phyloP scores from a whole-genome alignment of 1,139 yeast genomes.

The Saccharomyces hybrid region DNA sequence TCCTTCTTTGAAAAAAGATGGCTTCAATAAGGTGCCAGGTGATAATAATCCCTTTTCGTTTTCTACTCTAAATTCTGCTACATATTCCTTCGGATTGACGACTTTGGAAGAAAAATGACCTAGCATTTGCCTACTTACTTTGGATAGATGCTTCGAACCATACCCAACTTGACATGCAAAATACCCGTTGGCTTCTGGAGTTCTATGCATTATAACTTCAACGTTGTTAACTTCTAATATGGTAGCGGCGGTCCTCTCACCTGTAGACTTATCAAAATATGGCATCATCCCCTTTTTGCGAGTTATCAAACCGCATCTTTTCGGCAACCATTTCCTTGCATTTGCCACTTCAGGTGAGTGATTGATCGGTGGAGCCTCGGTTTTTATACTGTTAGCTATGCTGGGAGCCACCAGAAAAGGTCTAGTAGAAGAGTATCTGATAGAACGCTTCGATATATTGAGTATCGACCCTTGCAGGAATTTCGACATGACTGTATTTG shows the following conservation, averaged over 20 bases:
- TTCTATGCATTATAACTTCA: constrained; percentile 73
- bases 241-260: constrained; percentile 72
- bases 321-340: constrained; percentile 57
- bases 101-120: constrained; percentile 77
- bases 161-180: constrained; percentile 85
- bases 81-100: constrained; percentile 73
- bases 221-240: constrained; percentile 81
- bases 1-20: constrained; percentile 79
- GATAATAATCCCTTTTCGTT: constrained; percentile 60
- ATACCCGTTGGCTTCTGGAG: constrained; percentile 65
- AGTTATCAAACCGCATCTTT: constrained; percentile 79
- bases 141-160: constrained; percentile 58
- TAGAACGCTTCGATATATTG: not conserved
- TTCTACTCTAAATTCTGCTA: constrained; percentile 74
- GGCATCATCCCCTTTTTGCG: constrained; percentile 87
- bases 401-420: constrained; percentile 20
- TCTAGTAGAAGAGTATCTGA: constrained; percentile 9
- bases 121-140: constrained; percentile 56
- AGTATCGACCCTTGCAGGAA: not conserved
- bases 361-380: constrained; percentile 38
- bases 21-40: constrained; percentile 69
- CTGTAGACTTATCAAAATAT: constrained; percentile 60
- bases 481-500: not conserved
- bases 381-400: constrained; percentile 11
- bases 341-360: constrained; percentile 55